A percentile compares a stretch with the other conserved stretches of the same genome.
Evolutionary conservation across 106 monocot species (phyloP).

Genomic region (Acorus calamus): DNA sequence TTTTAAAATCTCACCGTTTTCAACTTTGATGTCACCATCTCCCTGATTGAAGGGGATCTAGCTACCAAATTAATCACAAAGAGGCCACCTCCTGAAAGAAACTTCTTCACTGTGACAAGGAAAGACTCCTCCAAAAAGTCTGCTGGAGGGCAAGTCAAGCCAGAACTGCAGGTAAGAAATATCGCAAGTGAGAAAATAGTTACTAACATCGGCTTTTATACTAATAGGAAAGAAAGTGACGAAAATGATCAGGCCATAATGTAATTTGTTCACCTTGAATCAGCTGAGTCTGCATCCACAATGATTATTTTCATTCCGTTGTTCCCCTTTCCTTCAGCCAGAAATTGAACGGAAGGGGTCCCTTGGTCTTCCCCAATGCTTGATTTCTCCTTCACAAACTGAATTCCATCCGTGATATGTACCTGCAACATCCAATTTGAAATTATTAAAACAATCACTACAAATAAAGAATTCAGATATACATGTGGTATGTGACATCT

Average conservation of each 20-base stretch:
- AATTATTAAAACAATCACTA: too few species aligned
- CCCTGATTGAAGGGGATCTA: constrained; percentile 52
- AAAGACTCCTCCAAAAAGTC: constrained; percentile 76
- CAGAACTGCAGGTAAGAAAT: constrained; percentile 36
- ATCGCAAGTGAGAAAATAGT: too few species aligned
- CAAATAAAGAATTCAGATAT: too few species aligned
- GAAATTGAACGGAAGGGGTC: background rate
- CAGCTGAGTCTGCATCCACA: constrained; percentile 91
- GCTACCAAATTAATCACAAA: constrained; percentile 86
- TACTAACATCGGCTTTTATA: background rate
- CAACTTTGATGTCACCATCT: constrained; percentile 51
- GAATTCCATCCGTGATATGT: constrained; percentile 74
- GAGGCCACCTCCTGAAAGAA: constrained; percentile 56
- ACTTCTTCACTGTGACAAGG: constrained; percentile 48
- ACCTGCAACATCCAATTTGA: constrained; percentile 27
- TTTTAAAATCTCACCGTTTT: constrained; percentile 40
- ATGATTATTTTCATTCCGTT: constrained; percentile 45
- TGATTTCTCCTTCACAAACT: constrained; percentile 18
- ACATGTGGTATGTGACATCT: too few species aligned
- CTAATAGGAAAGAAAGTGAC: background rate
- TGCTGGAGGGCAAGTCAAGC: constrained; percentile 72
- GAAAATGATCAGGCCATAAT: too few species aligned
- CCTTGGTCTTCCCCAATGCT: background rate
- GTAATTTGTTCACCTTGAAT: constrained; percentile 39
- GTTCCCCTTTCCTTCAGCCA: constrained; percentile 11